phyloP scores from a whole-genome alignment of 306 rosid genomes.

The Medicago lupulina region DNA sequence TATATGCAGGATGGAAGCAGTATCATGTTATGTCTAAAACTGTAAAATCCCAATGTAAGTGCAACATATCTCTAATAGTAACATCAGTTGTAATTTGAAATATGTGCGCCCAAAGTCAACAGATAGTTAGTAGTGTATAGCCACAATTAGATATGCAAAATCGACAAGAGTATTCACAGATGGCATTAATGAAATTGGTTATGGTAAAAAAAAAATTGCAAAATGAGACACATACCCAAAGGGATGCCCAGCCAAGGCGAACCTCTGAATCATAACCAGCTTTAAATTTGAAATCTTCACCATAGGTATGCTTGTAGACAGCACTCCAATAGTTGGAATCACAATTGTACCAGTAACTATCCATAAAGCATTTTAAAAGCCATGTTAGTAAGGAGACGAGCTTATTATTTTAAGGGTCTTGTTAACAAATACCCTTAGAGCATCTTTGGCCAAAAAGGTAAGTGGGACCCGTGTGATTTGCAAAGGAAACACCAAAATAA shows the following conservation, averaged over 20 bases:
- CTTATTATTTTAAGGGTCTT: constrained; percentile 22
- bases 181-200: not conserved
- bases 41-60: constrained; percentile 26
- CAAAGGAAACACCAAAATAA: constrained; percentile 3
- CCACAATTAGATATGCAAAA: constrained; percentile 19
- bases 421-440: constrained; percentile 4
- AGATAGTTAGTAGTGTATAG: constrained; percentile 15
- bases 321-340: constrained; percentile 93
- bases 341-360: constrained; percentile 90
- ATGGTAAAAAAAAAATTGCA: constrained; percentile 24
- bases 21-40: constrained; percentile 4
- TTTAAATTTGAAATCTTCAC: constrained; percentile 87
- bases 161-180: not conserved
- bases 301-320: constrained; percentile 90
- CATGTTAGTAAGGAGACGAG: constrained; percentile 11
- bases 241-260: constrained; percentile 98
- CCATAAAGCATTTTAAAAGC: constrained; percentile 38
- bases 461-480: not conserved
- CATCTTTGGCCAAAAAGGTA: too few relatives aligned
- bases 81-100: not conserved
- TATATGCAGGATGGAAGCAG: constrained; percentile 19
- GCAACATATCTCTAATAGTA: constrained; percentile 9
- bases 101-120: constrained; percentile 6
- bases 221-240: constrained; percentile 77
- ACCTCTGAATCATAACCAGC: constrained; percentile 96